A percentile compares a stretch with the other conserved stretches of the same genome.
These are phyloP conservation scores for Kalmusia sp. DNA, from an alignment of 2,329 filamentous ascomycete species.

Conservation along the genomic window DNA sequence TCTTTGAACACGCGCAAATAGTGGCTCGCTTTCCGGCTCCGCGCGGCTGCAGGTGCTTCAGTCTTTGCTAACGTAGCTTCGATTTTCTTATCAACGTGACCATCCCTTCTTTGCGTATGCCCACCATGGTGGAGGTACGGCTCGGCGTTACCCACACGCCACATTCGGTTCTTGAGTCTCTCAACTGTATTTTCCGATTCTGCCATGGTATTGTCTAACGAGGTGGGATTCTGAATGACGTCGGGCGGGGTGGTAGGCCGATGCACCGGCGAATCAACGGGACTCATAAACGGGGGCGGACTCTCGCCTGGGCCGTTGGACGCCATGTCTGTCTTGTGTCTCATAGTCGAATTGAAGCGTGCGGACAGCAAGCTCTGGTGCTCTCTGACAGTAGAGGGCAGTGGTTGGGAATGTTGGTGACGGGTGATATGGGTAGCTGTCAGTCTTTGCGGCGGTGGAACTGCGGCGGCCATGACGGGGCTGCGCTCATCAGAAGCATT, in stretches of 20 bases:
- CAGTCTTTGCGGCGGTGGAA: slow-evolving; percentile 39
- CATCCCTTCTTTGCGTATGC: slow-evolving; percentile 52
- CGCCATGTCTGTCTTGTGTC: slow-evolving; percentile 23
- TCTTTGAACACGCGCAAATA: slow-evolving; percentile 71
- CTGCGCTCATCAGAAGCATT: slow-evolving; percentile 35
- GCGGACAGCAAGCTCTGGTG: slow-evolving; percentile 40
- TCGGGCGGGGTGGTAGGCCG: slow-evolving; percentile 38
- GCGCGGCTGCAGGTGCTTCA: slow-evolving; percentile 61
- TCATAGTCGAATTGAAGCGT: slow-evolving; percentile 37
- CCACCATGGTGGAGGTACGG: slow-evolving; percentile 47
- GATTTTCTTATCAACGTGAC: slow-evolving; percentile 66
- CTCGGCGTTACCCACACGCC: slow-evolving; percentile 57
- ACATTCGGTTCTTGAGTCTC: slow-evolving; percentile 55
- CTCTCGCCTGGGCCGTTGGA: slow-evolving; percentile 32
- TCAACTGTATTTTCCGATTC: slow-evolving; percentile 43
- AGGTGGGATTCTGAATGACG: slow-evolving; percentile 25
- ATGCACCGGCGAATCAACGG: slow-evolving; percentile 44
- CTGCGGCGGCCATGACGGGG: slow-evolving; percentile 39
- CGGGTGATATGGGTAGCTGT: slow-evolving; percentile 40
- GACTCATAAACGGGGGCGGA: slow-evolving; percentile 47
- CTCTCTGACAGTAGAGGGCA: slow-evolving; percentile 33
- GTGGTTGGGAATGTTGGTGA: slow-evolving; percentile 36
- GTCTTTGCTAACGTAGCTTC: slow-evolving; percentile 67
- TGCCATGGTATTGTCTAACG: slow-evolving; percentile 34
- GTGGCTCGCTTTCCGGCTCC: slow-evolving; percentile 71